phyloP scores from a whole-genome alignment of 2,329 filamentous ascomycete species.

The Colletotrichum sp. region DNA sequence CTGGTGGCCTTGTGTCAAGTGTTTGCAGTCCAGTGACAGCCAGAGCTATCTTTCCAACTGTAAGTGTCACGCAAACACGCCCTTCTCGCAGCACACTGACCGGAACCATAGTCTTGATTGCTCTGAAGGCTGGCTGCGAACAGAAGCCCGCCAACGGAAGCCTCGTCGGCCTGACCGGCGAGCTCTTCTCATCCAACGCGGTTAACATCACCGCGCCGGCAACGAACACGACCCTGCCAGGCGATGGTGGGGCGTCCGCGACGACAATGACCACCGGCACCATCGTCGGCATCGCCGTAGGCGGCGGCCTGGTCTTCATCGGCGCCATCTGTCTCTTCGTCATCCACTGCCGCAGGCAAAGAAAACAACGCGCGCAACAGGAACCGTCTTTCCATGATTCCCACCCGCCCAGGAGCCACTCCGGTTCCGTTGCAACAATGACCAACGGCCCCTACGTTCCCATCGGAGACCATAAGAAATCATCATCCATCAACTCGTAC shows the following conservation, averaged over 20 bases:
- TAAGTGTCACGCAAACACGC: conserved; percentile 30
- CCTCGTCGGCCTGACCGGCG: conserved; percentile 44
- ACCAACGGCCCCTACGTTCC: conserved; percentile 23
- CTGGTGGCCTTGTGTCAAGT: conserved; percentile 45
- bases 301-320: conserved; percentile 46
- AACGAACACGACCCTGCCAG: conserved; percentile 27
- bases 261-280: conserved; percentile 49
- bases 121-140: conserved; percentile 52
- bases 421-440: conserved; percentile 21
- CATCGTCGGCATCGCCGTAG: conserved; percentile 60
- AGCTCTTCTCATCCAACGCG: conserved; percentile 41
- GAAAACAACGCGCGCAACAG: conserved; percentile 27
- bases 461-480: conserved; percentile 30
- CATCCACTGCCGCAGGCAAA: conserved; percentile 53
- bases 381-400: too few relatives aligned
- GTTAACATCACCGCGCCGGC: conserved; percentile 45
- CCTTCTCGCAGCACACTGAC: too few relatives aligned
- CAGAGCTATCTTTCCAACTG: conserved; percentile 56
- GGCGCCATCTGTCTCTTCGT: conserved; percentile 48
- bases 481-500: conserved; percentile 25
- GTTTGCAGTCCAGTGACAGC: conserved; percentile 43
- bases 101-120: conserved; percentile 45
- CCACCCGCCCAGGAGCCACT: conserved; percentile 9
- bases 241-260: conserved; percentile 28
- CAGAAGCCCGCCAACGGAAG: conserved; percentile 45